Evolutionary conservation across 768 basidiomycete species (phyloP).

Genomic region (Clathrus columnatus): DNA sequence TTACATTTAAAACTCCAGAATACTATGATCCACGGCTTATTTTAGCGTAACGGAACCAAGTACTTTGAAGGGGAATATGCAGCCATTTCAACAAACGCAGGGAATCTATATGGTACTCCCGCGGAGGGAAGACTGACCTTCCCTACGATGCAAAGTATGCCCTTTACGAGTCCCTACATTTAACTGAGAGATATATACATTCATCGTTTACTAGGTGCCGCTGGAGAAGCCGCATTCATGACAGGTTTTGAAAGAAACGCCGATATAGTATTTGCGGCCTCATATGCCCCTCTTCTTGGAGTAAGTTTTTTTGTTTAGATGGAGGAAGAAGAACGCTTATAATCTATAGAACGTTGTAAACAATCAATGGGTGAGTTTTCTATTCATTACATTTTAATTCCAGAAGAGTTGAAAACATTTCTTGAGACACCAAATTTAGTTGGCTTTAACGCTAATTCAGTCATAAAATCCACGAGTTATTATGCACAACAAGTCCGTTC

Average conservation of each 20-base stretch:
- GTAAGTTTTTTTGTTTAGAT: slow-evolving; percentile 13
- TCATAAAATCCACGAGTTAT: slow-evolving; percentile 55
- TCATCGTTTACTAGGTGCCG: too few relatives aligned
- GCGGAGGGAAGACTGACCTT: slow-evolving; percentile 42
- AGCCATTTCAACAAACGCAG: slow-evolving; percentile 45
- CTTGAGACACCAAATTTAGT: slow-evolving; percentile 49
- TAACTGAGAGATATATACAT: too few relatives aligned
- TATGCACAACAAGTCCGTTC: slow-evolving; percentile 47
- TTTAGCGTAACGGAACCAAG: slow-evolving; percentile 46
- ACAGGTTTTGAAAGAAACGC: slow-evolving; percentile 54
- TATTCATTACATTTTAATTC: too few relatives aligned
- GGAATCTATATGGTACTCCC: slow-evolving; percentile 38
- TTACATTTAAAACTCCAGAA: background rate
- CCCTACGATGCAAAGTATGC: slow-evolving; percentile 46
- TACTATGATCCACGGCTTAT: too few relatives aligned
- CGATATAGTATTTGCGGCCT: slow-evolving; percentile 54
- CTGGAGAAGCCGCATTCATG: slow-evolving; percentile 61
- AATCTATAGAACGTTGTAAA: slow-evolving; percentile 39
- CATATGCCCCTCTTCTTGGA: slow-evolving; percentile 51
- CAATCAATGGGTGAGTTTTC: slow-evolving; percentile 48
- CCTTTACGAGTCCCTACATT: background rate
- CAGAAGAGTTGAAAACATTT: background rate
- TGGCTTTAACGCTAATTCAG: slow-evolving; percentile 45
- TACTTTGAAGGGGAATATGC: slow-evolving; percentile 66
- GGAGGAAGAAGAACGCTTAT: too few relatives aligned